phyloP scores from a whole-genome alignment of 352 stramenopile species.

The Phytophthora nicotianae region DNA sequence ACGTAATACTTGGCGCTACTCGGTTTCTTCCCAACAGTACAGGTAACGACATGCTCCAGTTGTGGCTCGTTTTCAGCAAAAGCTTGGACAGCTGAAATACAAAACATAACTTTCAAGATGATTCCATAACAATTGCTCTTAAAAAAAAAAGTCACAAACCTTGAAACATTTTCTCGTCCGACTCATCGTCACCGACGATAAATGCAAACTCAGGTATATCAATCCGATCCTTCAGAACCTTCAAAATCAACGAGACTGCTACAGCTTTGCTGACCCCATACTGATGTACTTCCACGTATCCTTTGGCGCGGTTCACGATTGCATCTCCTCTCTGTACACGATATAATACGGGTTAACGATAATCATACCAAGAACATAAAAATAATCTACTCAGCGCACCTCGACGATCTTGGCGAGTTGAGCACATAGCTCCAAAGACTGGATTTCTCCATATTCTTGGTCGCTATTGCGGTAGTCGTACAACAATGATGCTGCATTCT shows the following conservation, averaged over 20 bases:
- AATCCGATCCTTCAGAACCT: constrained; percentile 59
- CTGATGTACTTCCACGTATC: constrained; percentile 79
- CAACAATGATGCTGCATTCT: constrained; percentile 96
- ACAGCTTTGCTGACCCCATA: constrained; percentile 74
- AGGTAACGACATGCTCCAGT: constrained; percentile 86
- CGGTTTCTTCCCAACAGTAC: constrained; percentile 98
- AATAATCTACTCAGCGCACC: constrained; percentile 44
- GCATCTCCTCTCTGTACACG: constrained; percentile 58
- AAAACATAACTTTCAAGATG: neutral
- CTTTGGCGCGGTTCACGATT: constrained; percentile 59
- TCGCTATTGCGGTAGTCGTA: constrained; percentile 99
- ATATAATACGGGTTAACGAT: neutral
- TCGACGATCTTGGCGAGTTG: constrained; percentile 95
- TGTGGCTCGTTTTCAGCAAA: constrained; percentile 42
- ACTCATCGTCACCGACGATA: constrained; percentile 97
- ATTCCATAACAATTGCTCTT: neutral
- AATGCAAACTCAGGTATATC: constrained; percentile 94
- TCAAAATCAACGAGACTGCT: constrained; percentile 57
- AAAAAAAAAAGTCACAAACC: constrained; percentile 31
- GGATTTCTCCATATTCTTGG: constrained; percentile 98
- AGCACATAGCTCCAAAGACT: constrained; percentile 92
- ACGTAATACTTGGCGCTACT: constrained; percentile 96
- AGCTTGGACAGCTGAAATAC: constrained; percentile 49
- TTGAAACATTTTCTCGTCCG: constrained; percentile 93
- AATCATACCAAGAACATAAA: neutral